A percentile compares a stretch with the other conserved stretches of the same genome.
Evolutionary conservation across 768 basidiomycete genomes (phyloP).

Genomic region (Agaricus subrufescens): DNA sequence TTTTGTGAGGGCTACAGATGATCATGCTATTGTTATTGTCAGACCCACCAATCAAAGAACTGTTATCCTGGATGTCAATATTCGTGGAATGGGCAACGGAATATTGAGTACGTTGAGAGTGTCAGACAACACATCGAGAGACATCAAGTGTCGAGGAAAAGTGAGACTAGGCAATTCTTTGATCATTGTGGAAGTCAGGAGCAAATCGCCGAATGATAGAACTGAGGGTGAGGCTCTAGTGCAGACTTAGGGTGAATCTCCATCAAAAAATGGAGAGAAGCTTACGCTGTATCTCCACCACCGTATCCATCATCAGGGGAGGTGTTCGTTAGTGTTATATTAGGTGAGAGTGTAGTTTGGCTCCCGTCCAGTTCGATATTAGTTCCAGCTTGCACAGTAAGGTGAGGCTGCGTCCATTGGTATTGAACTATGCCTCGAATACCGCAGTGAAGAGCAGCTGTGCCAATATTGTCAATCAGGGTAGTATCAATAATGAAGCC

Average conservation of each 20-base stretch:
- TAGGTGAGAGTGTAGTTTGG: constrained; percentile 27
- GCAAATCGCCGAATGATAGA: background rate
- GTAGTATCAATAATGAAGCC: background rate
- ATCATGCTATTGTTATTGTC: too few species aligned
- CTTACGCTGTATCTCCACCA: constrained; percentile 35
- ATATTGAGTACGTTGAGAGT: too few species aligned
- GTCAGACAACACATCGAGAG: too few species aligned
- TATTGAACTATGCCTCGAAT: constrained; percentile 44
- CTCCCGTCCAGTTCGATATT: constrained; percentile 30
- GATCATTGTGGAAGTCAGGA: constrained; percentile 1
- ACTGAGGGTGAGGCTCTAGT: background rate
- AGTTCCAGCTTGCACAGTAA: constrained; percentile 44
- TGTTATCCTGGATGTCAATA: too few species aligned
- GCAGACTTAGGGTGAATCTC: background rate
- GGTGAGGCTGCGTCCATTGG: constrained; percentile 54
- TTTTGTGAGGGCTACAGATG: too few species aligned
- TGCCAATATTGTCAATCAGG: background rate
- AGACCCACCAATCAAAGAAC: too few species aligned
- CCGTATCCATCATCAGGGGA: constrained; percentile 68
- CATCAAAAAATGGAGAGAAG: background rate
- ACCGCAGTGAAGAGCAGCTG: constrained; percentile 37
- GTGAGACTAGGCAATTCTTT: background rate
- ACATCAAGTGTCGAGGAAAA: too few species aligned
- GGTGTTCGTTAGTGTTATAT: constrained; percentile 33
- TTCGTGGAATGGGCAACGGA: too few species aligned